Evolutionary conservation across 345 rosid genomes (phyloP), one percentile per base, ranked within the genome.

Genomic region (Gossypium australe): DNA sequence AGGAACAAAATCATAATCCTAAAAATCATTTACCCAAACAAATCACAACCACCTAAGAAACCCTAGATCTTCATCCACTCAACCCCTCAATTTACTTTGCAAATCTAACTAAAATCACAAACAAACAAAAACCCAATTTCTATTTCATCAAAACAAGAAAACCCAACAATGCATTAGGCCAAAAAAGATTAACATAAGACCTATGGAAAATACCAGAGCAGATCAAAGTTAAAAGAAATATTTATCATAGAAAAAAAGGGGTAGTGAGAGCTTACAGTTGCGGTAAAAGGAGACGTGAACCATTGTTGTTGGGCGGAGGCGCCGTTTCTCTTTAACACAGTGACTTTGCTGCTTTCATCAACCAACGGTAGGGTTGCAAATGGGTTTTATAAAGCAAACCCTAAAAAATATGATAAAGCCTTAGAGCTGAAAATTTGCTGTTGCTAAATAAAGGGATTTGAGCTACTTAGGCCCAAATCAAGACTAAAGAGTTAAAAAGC

Each of bases 221-320:
- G 55, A 67, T 47, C 55, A 22, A 66, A 45, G 1, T 59, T 29
- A 10, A 13, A 47, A 59, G 38, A 18, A 20, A 0, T 5, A 18
- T 0, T 55, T 0, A 62, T 3, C 38, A 34, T 17, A 59, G 10
- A 29, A 3, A 60, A 29, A 7, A 51, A 5, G 66, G 64, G 47
- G 16, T 2, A 25, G 63, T 24, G 2, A 51, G 65, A 71, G 18
- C 56, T 67, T 81, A 87, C 90, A 78, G 77, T 87, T 87, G 66
- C 90, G 83, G 69, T 87, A 87, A 78, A 81, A 85, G 65, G 80
- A 67, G 75, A 85, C 88, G 81, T 87, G 82, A 72, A 87, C 90
- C 88, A 84, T 86, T 22, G 58, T 34, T 77, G 22, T 13, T 17
- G 16, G 55, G 24, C 68, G 17, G 68, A 25, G 63, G 48, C 48